These are phyloP conservation scores for Phytophthora uliginosa DNA, from an alignment of 352 stramenopile genomes.

Conservation along the genomic window DNA sequence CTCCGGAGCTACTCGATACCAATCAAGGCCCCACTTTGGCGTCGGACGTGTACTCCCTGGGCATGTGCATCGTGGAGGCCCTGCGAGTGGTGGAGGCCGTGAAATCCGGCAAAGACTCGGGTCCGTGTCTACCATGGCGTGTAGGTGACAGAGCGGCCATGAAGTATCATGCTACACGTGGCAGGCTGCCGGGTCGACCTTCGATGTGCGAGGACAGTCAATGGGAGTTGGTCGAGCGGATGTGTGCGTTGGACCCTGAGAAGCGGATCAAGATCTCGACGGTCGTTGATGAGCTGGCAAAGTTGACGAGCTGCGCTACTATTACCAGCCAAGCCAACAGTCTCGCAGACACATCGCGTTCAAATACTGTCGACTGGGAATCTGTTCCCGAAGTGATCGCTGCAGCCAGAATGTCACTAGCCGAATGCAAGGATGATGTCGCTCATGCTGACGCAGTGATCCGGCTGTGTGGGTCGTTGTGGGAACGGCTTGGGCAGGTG, in stretches of 20 bases:
- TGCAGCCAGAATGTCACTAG: not conserved
- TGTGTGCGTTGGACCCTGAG: not conserved
- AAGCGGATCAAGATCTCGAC: conserved; percentile 3
- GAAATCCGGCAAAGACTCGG: not conserved
- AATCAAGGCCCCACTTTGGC: not conserved
- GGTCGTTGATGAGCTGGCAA: conserved; percentile 9
- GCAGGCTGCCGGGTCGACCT: not conserved
- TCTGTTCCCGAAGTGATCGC: not conserved
- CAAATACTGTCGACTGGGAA: not conserved
- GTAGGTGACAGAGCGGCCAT: not conserved
- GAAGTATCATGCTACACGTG: not conserved
- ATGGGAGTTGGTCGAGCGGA: conserved; percentile 7
- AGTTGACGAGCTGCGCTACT: too few relatives aligned
- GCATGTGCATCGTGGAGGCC: not conserved
- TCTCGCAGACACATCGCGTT: not conserved
- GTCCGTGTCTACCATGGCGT: too few relatives aligned
- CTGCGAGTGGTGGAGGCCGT: not conserved
- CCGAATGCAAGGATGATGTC: not conserved
- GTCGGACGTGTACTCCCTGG: not conserved
- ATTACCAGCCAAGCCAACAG: too few relatives aligned
- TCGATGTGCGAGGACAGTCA: not conserved
- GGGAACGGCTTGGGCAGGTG: not conserved
- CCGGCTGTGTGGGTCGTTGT: not conserved
- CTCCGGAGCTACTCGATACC: not conserved
- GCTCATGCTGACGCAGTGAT: not conserved